These are phyloP conservation scores for Apiospora hydei DNA, from an alignment of 2,329 filamentous ascomycete genomes.

Conservation along the genomic window DNA sequence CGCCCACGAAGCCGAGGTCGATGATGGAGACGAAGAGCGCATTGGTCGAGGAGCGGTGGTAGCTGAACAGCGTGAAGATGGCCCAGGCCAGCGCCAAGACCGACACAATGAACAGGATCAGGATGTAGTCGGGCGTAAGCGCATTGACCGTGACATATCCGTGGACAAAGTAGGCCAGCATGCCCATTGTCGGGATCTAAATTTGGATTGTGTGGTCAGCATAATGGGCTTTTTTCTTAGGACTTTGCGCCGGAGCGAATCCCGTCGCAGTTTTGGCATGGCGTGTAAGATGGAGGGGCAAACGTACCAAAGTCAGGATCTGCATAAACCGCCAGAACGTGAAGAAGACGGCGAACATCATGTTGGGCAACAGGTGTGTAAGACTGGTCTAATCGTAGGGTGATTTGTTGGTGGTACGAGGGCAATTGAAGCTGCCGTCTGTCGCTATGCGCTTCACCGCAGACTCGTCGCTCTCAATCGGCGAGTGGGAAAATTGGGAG, in stretches of 20 bases:
- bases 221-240: neutral
- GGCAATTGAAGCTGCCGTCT: neutral
- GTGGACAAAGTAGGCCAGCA: constrained; percentile 72
- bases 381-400: neutral
- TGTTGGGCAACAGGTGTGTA: constrained; percentile 42
- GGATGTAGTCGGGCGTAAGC: constrained; percentile 67
- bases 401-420: neutral
- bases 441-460: neutral
- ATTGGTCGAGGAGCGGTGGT: constrained; percentile 68
- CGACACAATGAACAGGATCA: constrained; percentile 72
- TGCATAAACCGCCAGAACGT: constrained; percentile 67
- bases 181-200: constrained; percentile 70
- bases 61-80: constrained; percentile 70
- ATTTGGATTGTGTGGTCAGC: neutral
- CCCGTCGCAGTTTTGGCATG: neutral
- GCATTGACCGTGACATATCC: constrained; percentile 63
- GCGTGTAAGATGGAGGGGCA: neutral
- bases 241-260: neutral
- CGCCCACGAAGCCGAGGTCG: constrained; percentile 68
- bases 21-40: constrained; percentile 67
- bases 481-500: neutral
- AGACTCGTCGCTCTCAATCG: neutral
- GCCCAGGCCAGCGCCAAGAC: constrained; percentile 70
- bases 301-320: constrained; percentile 67
- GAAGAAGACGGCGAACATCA: constrained; percentile 71